Evolutionary conservation across 345 rosid species (phyloP).

Genomic region (Dimocarpus longan): DNA sequence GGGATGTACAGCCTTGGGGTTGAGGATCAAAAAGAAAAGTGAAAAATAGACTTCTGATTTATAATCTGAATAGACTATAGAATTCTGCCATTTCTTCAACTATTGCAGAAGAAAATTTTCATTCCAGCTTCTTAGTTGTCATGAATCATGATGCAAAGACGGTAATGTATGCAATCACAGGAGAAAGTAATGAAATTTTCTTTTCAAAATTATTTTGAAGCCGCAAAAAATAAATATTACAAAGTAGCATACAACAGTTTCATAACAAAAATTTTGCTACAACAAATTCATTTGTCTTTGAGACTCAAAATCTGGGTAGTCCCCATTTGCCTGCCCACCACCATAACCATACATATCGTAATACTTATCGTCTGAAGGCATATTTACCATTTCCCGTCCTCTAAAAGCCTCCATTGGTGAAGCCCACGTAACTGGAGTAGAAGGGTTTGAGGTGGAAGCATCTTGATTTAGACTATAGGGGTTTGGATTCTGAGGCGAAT

Average conservation of each 20-base stretch:
- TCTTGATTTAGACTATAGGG: constrained; percentile 59
- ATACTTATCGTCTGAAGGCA: constrained; percentile 47
- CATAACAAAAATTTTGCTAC: constrained; percentile 30
- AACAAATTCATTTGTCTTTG: constrained; percentile 50
- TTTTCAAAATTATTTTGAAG: background rate
- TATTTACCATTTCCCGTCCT: constrained; percentile 54
- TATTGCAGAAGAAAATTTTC: background rate
- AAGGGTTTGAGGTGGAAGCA: constrained; percentile 57
- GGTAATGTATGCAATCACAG: background rate
- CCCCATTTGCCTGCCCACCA: constrained; percentile 48
- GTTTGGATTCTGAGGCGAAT: constrained; percentile 70
- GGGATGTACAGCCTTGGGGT: no score
- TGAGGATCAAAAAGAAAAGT: no score
- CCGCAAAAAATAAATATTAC: background rate
- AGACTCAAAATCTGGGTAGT: constrained; percentile 51
- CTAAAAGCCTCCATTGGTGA: constrained; percentile 64
- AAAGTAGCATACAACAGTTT: background rate
- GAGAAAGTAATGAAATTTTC: background rate
- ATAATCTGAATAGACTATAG: no score
- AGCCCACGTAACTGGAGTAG: constrained; percentile 62
- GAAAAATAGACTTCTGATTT: no score
- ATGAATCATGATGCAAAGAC: background rate
- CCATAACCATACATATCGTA: constrained; percentile 55
- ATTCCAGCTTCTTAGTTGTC: background rate
- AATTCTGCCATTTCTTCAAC: background rate